Evolutionary conservation across 352 stramenopile species (phyloP).

Genomic region (Globisporangium sylvaticum): DNA sequence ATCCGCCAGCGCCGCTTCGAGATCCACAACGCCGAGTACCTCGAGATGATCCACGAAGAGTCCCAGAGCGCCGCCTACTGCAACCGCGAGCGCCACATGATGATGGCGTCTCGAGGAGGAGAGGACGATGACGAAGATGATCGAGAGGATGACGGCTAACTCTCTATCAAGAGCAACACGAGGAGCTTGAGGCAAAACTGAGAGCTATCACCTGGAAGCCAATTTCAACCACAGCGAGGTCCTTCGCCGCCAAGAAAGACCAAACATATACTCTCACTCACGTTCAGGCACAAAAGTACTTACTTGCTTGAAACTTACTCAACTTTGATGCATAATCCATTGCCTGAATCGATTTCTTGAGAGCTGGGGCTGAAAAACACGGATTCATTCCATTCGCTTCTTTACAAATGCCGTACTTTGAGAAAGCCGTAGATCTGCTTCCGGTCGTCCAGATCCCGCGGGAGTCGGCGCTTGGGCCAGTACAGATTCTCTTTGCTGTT

Average conservation of each 20-base stretch:
- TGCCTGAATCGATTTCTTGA: not conserved
- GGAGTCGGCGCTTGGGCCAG: constrained; percentile 48
- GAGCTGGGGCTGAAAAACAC: not conserved
- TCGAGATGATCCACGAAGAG: constrained; percentile 79
- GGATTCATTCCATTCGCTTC: not conserved
- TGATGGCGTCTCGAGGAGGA: not conserved
- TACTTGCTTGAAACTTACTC: not conserved
- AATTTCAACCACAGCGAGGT: not conserved
- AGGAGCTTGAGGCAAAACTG: not conserved
- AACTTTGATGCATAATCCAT: not conserved
- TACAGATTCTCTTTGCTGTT: constrained; percentile 78
- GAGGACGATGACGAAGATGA: not conserved
- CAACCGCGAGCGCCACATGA: constrained; percentile 14
- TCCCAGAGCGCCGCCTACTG: constrained; percentile 23
- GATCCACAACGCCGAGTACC: constrained; percentile 86
- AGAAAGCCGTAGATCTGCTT: constrained; percentile 68
- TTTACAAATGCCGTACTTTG: constrained; percentile 33
- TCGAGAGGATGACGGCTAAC: not conserved
- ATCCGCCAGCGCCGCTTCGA: constrained; percentile 83
- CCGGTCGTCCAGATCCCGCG: constrained; percentile 35
- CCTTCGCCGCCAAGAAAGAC: not conserved
- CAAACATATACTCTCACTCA: not conserved
- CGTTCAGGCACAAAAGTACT: not conserved
- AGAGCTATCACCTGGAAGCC: not conserved
- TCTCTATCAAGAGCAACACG: not conserved